Base-by-base conservation (phyloP, 345 rosid genomes). In the Cardamine resedifolia region DNA sequence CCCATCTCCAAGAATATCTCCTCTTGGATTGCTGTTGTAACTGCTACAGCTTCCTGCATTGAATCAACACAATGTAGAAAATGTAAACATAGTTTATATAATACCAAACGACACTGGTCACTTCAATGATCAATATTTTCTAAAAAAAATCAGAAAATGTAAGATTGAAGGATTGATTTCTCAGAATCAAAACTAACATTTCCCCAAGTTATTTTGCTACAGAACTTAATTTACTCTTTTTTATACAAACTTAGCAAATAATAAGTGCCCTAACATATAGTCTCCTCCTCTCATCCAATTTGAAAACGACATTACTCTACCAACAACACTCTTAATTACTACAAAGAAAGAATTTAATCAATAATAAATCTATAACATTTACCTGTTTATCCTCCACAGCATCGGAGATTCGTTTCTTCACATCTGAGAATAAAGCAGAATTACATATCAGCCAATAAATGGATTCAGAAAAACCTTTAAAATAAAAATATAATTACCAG, bases 351-450 rank as follows among this genome's bases (percentile, higher is more conserved):
- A 19, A 38, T 15, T 15, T 9, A 66, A 2, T 23, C 73, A 58
- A 30, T 33, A 11, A 47, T 60, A 30, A 63, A 41, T 10, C 20
- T 26, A 16, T 30, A 8, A 15, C 20, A 14, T 7, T 75, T 51
- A 81, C 98, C 87, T 89, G 93, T 67, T 88, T 83, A 49, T 89
- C 96, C 12, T 82, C 81, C 63, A 87, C 94, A 21, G 95, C 96
- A 15, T 89, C 97, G 3, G 84, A 83, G 60, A 90, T 80, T 79
- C 92, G 82, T 82, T 81, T 75, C 90, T 90, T 94, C 58, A 90
- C 88, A 81, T 87, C 97, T 90, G 67, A 64, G 9, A 60, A 14
- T 6, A 4, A 18, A 2, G 5, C 11, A 58, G n/a, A 33, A 33
- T n/a, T n/a, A 23, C 24, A 23, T 23, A 23, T 23, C 7, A 3